Evolutionary conservation across 2,329 filamentous ascomycete species (phyloP), one percentile per base, ranked within the genome.

Genomic region (Tolypocladium album): DNA sequence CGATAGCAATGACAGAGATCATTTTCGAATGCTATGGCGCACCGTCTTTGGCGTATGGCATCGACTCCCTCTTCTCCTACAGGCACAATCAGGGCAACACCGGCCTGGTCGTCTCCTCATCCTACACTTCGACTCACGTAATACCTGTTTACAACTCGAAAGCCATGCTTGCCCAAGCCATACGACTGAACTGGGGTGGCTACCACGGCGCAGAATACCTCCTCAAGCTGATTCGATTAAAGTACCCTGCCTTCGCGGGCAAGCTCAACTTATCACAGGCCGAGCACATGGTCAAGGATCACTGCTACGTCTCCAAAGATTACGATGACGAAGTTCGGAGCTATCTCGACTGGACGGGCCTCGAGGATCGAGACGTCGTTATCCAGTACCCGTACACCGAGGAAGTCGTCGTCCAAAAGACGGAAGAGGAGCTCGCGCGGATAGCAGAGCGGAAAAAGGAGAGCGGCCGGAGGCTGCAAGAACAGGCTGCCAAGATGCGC

Each of bases 51-150:
- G 89, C 92, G 22, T 97, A 94, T 74, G 94, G 94, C 58, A 92
- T 99, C 75, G 94, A 99, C 74, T 95, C 92, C 13, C 83, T 99
- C 39, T 99, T 99, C 77, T 95, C 93, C 24, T 99, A 96, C 77
- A 82, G 88, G 63, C 89, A 96, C 77, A 99, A 99, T 72, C 85
- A 89, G 62, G 94, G 94, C 63, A 86, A 81, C 57, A 93, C 90
- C 34, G 94, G 94, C 8, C 79, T 99, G 27, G 89, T 99, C 43
- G 84, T 97, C 39, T 95, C 91, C 2, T 96, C 92, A 0, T 96
- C 92, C 3, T 89, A 97, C 71, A 96, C 91, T 55, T 90, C 94
- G 3, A 99, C 94, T 8, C 93, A 99, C 73, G 80, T 99, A 24
- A 96, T 99, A 65, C 94, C 94, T 1, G 92, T 99, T 6, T 83